These are phyloP conservation scores for Ogataea henricii DNA, from an alignment of 805 yeast species.

Conservation along the genomic window DNA sequence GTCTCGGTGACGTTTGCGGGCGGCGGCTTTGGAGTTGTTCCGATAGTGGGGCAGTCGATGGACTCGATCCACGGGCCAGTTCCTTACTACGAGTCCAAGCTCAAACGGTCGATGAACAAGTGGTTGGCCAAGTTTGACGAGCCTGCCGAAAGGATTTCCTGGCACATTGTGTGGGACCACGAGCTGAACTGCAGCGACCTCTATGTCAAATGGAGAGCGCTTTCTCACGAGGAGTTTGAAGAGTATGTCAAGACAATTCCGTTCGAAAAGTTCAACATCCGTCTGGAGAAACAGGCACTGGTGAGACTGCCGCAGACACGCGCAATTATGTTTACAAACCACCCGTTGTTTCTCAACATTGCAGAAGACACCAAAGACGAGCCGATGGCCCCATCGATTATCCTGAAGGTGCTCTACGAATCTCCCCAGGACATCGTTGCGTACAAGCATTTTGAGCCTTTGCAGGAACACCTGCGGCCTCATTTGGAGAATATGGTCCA, in stretches of 20 bases:
- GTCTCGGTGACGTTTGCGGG: constrained; percentile 57
- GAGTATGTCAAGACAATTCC: constrained; percentile 38
- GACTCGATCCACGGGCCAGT: constrained; percentile 49
- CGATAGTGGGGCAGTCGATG: constrained; percentile 36
- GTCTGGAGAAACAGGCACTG: constrained; percentile 51
- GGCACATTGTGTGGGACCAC: constrained; percentile 55
- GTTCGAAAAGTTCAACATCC: constrained; percentile 43
- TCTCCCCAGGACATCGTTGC: constrained; percentile 48
- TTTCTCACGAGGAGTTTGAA: constrained; percentile 35
- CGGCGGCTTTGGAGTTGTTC: constrained; percentile 47
- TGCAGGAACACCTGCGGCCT: constrained; percentile 44
- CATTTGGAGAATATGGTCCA: constrained; percentile 43
- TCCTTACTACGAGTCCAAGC: constrained; percentile 50
- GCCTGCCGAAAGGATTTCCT: constrained; percentile 51
- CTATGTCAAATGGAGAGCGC: constrained; percentile 37
- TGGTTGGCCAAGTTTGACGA: constrained; percentile 47
- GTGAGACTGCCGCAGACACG: constrained; percentile 46
- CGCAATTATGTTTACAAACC: constrained; percentile 29
- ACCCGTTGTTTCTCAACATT: constrained; percentile 39
- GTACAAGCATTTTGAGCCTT: constrained; percentile 44
- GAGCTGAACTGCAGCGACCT: constrained; percentile 32
- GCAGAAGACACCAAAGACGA: constrained; percentile 48
- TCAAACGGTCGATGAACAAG: constrained; percentile 50
- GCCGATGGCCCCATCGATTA: constrained; percentile 47
- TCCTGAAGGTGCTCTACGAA: constrained; percentile 45